Evolutionary conservation across 257 asterid species (phyloP), one percentile per base, ranked within the genome.

Genomic region (Solanum tarapatanum): DNA sequence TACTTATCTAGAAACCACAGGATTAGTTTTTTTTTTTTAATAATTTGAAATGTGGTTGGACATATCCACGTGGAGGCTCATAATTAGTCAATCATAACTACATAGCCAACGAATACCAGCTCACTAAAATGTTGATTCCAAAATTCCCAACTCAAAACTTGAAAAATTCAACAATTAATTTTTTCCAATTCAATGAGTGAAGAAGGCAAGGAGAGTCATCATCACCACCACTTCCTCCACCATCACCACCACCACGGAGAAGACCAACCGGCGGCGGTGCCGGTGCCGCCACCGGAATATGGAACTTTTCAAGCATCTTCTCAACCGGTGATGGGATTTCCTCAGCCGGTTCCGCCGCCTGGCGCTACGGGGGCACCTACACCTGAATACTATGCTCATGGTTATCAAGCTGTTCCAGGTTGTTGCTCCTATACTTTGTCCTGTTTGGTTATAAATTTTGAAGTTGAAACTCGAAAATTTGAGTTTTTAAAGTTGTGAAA

Each of bases 331-430:
- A 83, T 88, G 35, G 99, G 98, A 75, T 95, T 95, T 73, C 99
- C 99, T 89, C 99, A 95, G 89, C 98, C 99, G 3, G 93, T 91
- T 83, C 97, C 98, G 28, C 99, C 99, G n/a, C 98, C 98, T 3
- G 99, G 98, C 2, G 77, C 86, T 87, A 87, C 91, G 33, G 30
- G 82, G 5, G 93, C 87, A 13, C 90, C 94, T 13, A 90, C 90
- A 0, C 69, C 93, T 39, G 93, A 93, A 11, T 93, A 93, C 84
- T 94, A 96, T 86, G 90, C 93, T 82, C 98, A 93, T 86, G 98
- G 98, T 58, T 96, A 96, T 91, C 99, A 96, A 87, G 91, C 96
- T 82, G 96, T 95, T 45, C 96, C 96, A 89, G 99, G 98, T 96
- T 75, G 73, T 10, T 77, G 36, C 14, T 79, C 64, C 8, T 75